Evolutionary conservation across 192 early-diverging fungal species (phyloP), one percentile per base, ranked within the genome.

Genomic region (Backusella australiensis): DNA sequence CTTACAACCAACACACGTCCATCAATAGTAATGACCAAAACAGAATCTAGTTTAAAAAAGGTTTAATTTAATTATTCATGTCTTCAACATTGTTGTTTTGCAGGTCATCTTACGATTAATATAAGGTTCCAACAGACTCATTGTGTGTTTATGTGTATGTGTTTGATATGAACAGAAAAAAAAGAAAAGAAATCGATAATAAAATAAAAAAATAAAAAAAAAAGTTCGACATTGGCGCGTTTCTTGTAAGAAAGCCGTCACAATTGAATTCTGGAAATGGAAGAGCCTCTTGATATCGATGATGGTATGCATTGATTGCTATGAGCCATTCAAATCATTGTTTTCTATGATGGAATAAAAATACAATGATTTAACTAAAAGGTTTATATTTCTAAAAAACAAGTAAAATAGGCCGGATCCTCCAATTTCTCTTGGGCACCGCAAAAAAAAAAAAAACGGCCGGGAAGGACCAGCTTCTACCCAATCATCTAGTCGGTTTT

Each of bases 1-100:
- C 46, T 75, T 76, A 80, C 84, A 74, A 85, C 84, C 70, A 82
- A 52, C 2, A 85, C 79, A 42, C 84, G 84, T 34, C 84, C 84
- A 73, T 85, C 84, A n/a, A 78, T 46, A 15, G 84, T 82, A 19
- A 85, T 69, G 1, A 85, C 74, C 11, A 77, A 66, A 1, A 81
- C 80, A 68, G 56, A 23, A 53, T 71, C 80, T 81, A 71, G 21
- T 44, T 17, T 15, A 63, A 63, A 12, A 32, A 6, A 76, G 12
- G 0, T 26, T 19, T 23, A 69, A 35, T 11, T 42, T 53, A 36
- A 38, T 34, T 19, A 39, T 56, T 26, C 5, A n/a, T n/a, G 1
- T n/a, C 4, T 32, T 15, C 0, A 56, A 0, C 4, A 41, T 9
- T 15, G 0, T 34, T 17, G 2, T 1, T 32, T 34, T 26, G 12